A percentile compares a stretch with the other conserved stretches of the same genome.
These are phyloP conservation scores for Patellaria atrata DNA, from an alignment of 495 filamentous ascomycete species.

Conservation along the genomic window DNA sequence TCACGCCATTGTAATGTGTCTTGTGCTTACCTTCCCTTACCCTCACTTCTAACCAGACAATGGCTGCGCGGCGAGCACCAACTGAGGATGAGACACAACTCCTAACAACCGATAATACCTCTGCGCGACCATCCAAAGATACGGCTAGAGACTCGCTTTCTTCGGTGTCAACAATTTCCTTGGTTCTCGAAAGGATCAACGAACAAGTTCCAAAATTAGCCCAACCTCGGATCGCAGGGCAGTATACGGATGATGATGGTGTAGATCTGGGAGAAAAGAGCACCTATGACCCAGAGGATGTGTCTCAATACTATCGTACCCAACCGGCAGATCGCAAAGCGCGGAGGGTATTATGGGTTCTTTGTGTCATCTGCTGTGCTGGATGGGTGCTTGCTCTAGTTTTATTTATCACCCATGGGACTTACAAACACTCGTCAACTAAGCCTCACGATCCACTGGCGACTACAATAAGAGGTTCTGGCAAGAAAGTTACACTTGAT, in stretches of 20 bases:
- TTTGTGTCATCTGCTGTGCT: slow-evolving; percentile 51
- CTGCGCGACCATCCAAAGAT: slow-evolving; percentile 18
- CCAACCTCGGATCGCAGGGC: slow-evolving; percentile 20
- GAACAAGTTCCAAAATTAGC: slow-evolving; percentile 27
- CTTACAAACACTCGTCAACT: slow-evolving; percentile 46
- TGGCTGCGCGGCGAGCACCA: slow-evolving; percentile 14
- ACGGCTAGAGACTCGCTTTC: slow-evolving; percentile 45
- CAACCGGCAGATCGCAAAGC: slow-evolving; percentile 43
- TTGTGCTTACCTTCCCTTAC: too few species aligned
- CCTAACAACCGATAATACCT: slow-evolving; percentile 12
- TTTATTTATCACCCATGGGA: slow-evolving; percentile 52
- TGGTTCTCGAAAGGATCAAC: slow-evolving; percentile 60
- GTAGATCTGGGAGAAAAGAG: slow-evolving; percentile 20
- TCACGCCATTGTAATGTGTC: too few species aligned
- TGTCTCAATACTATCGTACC: slow-evolving; percentile 21
- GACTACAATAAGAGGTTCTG: slow-evolving; percentile 47
- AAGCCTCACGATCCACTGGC: slow-evolving; percentile 53
- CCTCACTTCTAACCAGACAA: slow-evolving; percentile 7
- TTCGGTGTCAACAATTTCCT: slow-evolving; percentile 60
- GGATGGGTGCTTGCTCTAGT: slow-evolving; percentile 70
- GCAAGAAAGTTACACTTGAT: slow-evolving; percentile 67
- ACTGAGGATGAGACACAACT: slow-evolving; percentile 22
- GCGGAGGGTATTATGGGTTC: slow-evolving; percentile 51
- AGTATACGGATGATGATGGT: slow-evolving; percentile 31
- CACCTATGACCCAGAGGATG: slow-evolving; percentile 30